phyloP scores from a whole-genome alignment of 345 rosid genomes.

The Gynandropsis gynandra region DNA sequence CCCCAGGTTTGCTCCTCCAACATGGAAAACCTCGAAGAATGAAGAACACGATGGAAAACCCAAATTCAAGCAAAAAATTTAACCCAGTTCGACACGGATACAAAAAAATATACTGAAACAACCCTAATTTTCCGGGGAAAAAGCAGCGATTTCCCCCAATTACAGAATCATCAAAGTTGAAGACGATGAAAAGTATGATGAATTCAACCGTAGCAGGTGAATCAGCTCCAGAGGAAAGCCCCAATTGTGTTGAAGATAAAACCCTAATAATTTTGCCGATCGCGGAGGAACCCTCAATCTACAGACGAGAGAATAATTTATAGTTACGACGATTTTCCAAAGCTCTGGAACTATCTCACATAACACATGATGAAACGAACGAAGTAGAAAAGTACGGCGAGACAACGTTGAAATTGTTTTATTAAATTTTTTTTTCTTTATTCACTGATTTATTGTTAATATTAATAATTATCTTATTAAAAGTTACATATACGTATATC shows the following conservation, averaged over 20 bases:
- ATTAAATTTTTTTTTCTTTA: too few species aligned
- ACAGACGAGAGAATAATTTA: slow-evolving; percentile 1
- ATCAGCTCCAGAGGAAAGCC: slow-evolving; percentile 14
- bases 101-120: too few species aligned
- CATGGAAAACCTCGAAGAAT: not conserved
- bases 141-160: too few species aligned
- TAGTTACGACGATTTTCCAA: slow-evolving; percentile 8
- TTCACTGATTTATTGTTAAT: too few species aligned
- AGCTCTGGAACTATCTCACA: not conserved
- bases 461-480: too few species aligned
- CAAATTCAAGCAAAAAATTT: slow-evolving; percentile 14
- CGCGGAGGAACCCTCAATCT: not conserved
- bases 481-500: too few species aligned
- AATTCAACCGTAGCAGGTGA: not conserved
- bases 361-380: too few species aligned
- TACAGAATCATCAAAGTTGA: not conserved
- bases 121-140: too few species aligned
- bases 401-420: too few species aligned
- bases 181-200: not conserved
- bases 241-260: slow-evolving; percentile 5
- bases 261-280: slow-evolving; percentile 15
- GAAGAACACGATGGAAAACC: slow-evolving; percentile 8
- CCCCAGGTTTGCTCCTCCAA: slow-evolving; percentile 49
- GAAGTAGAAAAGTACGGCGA: too few species aligned
- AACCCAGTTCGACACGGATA: slow-evolving; percentile 13